These are phyloP conservation scores for Adansonia digitata DNA, from an alignment of 345 rosid species.

Conservation along the genomic window DNA sequence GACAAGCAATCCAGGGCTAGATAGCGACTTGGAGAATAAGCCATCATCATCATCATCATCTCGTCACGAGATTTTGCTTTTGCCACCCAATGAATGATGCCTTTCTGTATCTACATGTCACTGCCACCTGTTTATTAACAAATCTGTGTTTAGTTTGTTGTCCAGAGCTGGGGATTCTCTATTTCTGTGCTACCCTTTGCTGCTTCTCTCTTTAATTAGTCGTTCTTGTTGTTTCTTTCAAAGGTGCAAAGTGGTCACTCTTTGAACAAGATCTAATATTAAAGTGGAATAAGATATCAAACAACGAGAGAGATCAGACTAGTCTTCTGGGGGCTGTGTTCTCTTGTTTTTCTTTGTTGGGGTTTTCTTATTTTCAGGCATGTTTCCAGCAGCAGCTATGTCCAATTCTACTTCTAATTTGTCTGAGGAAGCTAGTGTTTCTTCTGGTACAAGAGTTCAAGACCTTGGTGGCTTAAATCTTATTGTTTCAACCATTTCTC, in stretches of 20 bases:
- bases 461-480: conserved; percentile 44
- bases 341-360: conserved; percentile 37
- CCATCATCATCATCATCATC: conserved; percentile 65
- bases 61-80: conserved; percentile 59
- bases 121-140: conserved; percentile 37
- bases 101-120: conserved; percentile 53
- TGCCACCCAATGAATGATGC: conserved; percentile 54
- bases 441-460: conserved; percentile 52
- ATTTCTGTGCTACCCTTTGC: conserved; percentile 13
- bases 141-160: conserved; percentile 32
- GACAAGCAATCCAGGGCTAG: conserved; percentile 49
- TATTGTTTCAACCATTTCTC: conserved; percentile 26
- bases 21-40: conserved; percentile 72
- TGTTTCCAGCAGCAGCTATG: conserved; percentile 57
- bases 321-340: conserved; percentile 4
- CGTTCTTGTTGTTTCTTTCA: conserved; percentile 25
- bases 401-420: conserved; percentile 59
- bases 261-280: conserved; percentile 8
- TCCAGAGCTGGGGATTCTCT: conserved; percentile 44
- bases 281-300: conserved; percentile 4
- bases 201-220: not conserved
- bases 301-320: conserved; percentile 12
- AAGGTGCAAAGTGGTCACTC: conserved; percentile 20
- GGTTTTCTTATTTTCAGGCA: conserved; percentile 39
- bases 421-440: conserved; percentile 63